Evolutionary conservation across 2,329 filamentous ascomycete species (phyloP).

Genomic region (Colletotrichum gigasporum): DNA sequence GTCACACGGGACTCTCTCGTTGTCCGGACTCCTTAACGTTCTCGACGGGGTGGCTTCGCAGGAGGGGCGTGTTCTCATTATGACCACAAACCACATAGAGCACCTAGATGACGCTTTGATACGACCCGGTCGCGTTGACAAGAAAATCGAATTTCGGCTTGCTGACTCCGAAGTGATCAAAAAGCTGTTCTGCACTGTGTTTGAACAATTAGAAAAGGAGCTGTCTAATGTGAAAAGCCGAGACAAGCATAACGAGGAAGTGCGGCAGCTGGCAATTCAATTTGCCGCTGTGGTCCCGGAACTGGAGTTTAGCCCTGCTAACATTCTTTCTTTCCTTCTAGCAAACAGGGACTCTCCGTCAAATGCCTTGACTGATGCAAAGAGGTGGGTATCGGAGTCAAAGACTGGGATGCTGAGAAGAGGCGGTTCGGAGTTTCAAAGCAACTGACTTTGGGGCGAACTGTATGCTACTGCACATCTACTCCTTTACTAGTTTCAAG

Average conservation of each 20-base stretch:
- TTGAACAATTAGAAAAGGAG: background rate
- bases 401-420: background rate
- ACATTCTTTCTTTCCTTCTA: background rate
- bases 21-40: conserved; percentile 36
- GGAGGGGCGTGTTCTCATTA: conserved; percentile 36
- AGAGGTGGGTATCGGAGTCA: background rate
- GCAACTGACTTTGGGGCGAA: background rate
- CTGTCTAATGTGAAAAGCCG: background rate
- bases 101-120: conserved; percentile 36
- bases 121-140: conserved; percentile 61
- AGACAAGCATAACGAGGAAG: background rate
- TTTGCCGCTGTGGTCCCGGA: background rate
- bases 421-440: background rate
- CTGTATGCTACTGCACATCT: too few relatives aligned
- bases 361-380: background rate
- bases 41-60: conserved; percentile 35
- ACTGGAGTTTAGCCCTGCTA: background rate
- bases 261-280: background rate
- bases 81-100: conserved; percentile 38
- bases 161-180: background rate
- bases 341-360: background rate
- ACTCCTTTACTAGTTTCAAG: too few relatives aligned
- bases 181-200: background rate
- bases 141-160: conserved; percentile 53
- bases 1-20: conserved; percentile 3